These are phyloP conservation scores for Populus simonii DNA, from an alignment of 345 rosid genomes.

Conservation along the genomic window DNA sequence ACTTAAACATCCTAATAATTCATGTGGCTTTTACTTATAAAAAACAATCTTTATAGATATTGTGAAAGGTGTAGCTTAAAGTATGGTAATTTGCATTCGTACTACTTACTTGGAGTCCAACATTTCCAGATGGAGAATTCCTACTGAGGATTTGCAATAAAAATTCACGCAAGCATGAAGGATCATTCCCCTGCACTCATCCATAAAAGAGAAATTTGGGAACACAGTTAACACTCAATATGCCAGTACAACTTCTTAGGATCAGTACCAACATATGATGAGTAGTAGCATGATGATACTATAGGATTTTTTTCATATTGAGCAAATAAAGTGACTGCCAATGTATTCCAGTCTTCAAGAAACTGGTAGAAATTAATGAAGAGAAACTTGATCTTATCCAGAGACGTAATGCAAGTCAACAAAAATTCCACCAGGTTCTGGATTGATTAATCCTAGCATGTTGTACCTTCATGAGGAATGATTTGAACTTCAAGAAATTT, in stretches of 20 bases:
- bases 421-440: neutral
- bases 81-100: neutral
- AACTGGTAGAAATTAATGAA: neutral
- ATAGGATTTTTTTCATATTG: neutral
- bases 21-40: too few species aligned
- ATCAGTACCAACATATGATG: neutral
- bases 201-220: neutral
- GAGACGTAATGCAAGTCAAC: neutral
- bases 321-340: neutral
- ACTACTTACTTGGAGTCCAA: constrained; percentile 71
- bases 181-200: constrained; percentile 73
- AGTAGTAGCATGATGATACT: neutral
- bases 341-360: neutral
- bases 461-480: constrained; percentile 72
- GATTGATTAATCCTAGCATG: neutral
- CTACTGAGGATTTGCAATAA: constrained; percentile 54
- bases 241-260: neutral
- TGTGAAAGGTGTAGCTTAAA: neutral
- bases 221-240: neutral
- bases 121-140: constrained; percentile 65
- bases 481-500: constrained; percentile 68
- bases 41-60: neutral
- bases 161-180: constrained; percentile 85
- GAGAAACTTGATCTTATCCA: neutral
- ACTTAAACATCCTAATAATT: neutral